A percentile compares a stretch with the other conserved stretches of the same genome.
These are phyloP conservation scores for Thielaviopsis punctulata DNA, from an alignment of 2,329 filamentous ascomycete species.

Conservation along the genomic window DNA sequence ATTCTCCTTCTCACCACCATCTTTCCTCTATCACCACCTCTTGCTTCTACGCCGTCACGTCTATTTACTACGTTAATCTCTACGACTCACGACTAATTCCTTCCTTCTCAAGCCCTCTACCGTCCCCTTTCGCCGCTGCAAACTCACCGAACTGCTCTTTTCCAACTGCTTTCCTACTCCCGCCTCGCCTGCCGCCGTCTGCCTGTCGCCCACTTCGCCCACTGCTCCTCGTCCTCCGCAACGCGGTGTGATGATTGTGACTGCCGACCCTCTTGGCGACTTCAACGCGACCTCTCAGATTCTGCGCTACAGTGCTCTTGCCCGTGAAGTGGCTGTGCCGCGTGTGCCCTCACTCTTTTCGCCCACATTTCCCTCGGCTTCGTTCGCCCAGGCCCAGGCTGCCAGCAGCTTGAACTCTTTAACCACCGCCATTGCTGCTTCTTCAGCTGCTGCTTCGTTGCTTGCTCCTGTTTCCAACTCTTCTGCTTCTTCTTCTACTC, in stretches of 20 bases:
- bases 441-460: no score
- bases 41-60: conserved; percentile 1
- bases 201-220: conserved; percentile 25
- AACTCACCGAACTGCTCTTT: conserved; percentile 69
- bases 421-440: no score
- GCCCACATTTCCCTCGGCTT: not conserved
- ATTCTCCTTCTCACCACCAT: not conserved
- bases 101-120: conserved; percentile 39
- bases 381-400: no score
- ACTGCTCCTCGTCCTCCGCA: conserved; percentile 49
- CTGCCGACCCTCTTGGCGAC: conserved; percentile 80
- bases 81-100: conserved; percentile 12
- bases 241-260: conserved; percentile 89
- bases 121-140: conserved; percentile 69
- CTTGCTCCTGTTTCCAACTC: no score
- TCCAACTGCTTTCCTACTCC: conserved; percentile 70
- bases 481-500: conserved; percentile 21
- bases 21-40: not conserved
- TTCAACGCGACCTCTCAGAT: conserved; percentile 97
- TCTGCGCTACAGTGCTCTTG: conserved; percentile 80
- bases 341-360: conserved; percentile 63
- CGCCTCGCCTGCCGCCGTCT: conserved; percentile 13
- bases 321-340: conserved; percentile 81
- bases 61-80: not conserved
- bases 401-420: no score